Evolutionary conservation across 2,329 filamentous ascomycete species (phyloP).

Genomic region (Botrytis medusae): DNA sequence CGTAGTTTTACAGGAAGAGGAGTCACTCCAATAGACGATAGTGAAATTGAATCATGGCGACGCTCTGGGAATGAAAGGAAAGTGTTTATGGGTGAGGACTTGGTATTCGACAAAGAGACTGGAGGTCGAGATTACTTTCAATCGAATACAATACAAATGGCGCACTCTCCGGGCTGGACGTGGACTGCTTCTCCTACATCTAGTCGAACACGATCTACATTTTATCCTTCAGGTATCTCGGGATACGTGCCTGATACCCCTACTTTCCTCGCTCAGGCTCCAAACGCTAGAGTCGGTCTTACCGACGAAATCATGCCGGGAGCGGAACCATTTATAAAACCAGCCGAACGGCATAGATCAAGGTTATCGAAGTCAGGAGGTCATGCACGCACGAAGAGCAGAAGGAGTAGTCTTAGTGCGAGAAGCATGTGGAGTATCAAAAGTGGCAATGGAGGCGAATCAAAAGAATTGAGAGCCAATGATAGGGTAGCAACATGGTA

Average conservation of each 20-base stretch:
- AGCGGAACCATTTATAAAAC: slow-evolving; percentile 57
- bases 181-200: slow-evolving; percentile 34
- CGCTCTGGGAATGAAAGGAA: slow-evolving; percentile 24
- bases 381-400: slow-evolving; percentile 36
- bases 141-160: slow-evolving; percentile 16
- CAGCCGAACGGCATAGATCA: slow-evolving; percentile 53
- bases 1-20: slow-evolving; percentile 52
- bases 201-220: slow-evolving; percentile 24
- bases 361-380: slow-evolving; percentile 50
- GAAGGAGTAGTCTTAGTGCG: slow-evolving; percentile 37
- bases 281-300: slow-evolving; percentile 61
- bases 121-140: slow-evolving; percentile 6
- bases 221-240: slow-evolving; percentile 38
- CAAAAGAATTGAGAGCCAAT: slow-evolving; percentile 26
- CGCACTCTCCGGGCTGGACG: slow-evolving; percentile 32
- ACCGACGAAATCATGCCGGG: slow-evolving; percentile 62
- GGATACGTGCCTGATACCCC: slow-evolving; percentile 34
- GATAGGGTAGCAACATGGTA: slow-evolving; percentile 33
- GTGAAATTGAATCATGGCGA: slow-evolving; percentile 64
- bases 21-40: slow-evolving; percentile 62
- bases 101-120: slow-evolving; percentile 20
- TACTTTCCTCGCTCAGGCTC: slow-evolving; percentile 57
- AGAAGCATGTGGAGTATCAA: slow-evolving; percentile 35
- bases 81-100: neutral
- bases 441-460: slow-evolving; percentile 24